Conservation (phyloP, 768 basidiomycete genomes). For the Harrya chromipes region DNA sequence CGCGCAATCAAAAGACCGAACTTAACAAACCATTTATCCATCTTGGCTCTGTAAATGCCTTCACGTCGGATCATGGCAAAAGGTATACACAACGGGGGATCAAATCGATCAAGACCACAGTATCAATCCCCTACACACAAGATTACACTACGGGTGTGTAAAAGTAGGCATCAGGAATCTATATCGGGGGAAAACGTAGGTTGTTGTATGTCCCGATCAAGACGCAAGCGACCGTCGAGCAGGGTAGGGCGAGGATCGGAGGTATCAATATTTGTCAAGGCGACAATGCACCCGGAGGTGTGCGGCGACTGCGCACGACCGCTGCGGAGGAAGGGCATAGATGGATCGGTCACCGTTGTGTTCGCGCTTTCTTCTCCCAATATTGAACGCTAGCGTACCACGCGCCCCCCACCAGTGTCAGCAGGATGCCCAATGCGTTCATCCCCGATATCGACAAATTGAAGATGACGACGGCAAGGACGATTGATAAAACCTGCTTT, state of each 20-base stretch:
- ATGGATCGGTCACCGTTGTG: conserved; percentile 6
- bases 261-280: neutral
- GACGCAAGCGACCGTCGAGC: too few relatives aligned
- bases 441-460: conserved; percentile 72
- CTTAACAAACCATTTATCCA: too few relatives aligned
- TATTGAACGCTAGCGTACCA: conserved; percentile 74
- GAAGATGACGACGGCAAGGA: conserved; percentile 82
- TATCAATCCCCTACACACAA: neutral
- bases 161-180: too few relatives aligned
- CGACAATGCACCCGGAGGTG: too few relatives aligned
- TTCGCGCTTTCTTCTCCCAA: conserved; percentile 38
- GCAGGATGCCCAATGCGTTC: conserved; percentile 78
- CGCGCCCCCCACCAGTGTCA: conserved; percentile 86
- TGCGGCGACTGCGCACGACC: too few relatives aligned
- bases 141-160: neutral
- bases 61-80: too few relatives aligned
- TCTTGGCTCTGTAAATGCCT: too few relatives aligned
- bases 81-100: neutral
- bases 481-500: conserved; percentile 89
- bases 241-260: neutral
- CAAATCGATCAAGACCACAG: neutral
- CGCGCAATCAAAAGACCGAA: too few relatives aligned
- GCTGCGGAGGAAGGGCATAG: too few relatives aligned
- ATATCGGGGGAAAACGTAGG: neutral
- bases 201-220: neutral